Base-by-base conservation (phyloP, 2,329 filamentous ascomycete species). In the Fusarium mundagurra region DNA sequence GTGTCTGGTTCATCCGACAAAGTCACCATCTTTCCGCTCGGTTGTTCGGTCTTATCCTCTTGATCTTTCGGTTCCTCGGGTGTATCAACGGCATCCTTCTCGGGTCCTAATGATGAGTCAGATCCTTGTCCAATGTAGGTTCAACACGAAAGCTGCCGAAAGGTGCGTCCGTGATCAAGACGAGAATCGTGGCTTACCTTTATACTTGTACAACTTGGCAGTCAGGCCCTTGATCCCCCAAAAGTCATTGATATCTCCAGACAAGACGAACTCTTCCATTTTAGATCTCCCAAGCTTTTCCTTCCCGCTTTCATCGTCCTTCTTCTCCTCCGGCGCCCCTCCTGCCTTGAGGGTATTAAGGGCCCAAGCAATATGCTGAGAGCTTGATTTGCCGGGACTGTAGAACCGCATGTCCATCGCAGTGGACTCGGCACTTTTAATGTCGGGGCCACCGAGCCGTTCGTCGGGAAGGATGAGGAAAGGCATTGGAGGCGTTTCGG, bases 131-230 rank as follows among this genome's bases (percentile, higher is more conserved):
- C 3, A 20, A 10, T 3, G 2, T 17, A 45, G 5, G 1, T 0
- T 13, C n/a, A 7, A 45, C 24, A 24, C 5, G 3, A 27, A 20
- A 7, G 1, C 9, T 1, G 43, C 9, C 5, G 0, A 45, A 45
- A 5, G 0, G 27, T n/a, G 8, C 1, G 11, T 3, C 11, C 20
- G 43, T 5, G 2, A 9, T 20, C 11, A 20, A 1, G 0, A 27
- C 1, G 13, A 6, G 22, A 14, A 6, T 11, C 29, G 4, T 20
- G 5, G 11, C 44, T 4, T 22, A 11, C 45, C 45, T 3, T 29
- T 48, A 1, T 48, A 22, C 20, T 48, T 48, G 20, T 48, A 31
- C 11, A 22, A 48, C 20, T 48, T 22, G 13, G 45, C 27, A 11
- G 45, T 48, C 27, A 48, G 0, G 20, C 27, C 45, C 9, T 31